Percentiles rank a stretch among this genome's conserved stretches.
Evolutionary conservation across 2,329 filamentous ascomycete genomes (phyloP).

Genomic region (Stagonosporopsis rhizophila): DNA sequence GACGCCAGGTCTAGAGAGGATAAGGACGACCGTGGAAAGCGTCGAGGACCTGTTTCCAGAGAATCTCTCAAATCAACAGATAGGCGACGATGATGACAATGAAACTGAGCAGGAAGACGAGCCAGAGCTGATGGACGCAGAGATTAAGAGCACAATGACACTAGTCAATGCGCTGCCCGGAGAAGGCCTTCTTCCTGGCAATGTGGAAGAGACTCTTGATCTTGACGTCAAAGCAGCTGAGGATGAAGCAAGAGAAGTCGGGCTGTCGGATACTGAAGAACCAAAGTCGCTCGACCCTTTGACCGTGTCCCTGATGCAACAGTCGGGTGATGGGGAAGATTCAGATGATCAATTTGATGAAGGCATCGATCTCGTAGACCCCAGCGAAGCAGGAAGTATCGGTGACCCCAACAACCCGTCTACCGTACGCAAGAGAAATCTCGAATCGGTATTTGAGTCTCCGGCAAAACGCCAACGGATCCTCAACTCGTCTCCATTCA

Average conservation of each 20-base stretch:
- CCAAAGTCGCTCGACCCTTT: conserved; percentile 40
- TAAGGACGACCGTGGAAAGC: conserved; percentile 83
- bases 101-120: neutral
- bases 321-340: conserved; percentile 5
- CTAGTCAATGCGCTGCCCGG: conserved; percentile 9
- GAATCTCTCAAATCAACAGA: conserved; percentile 56
- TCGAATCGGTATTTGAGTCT: conserved; percentile 15
- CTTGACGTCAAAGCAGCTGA: conserved; percentile 15
- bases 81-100: conserved; percentile 2
- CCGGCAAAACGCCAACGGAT: conserved; percentile 26
- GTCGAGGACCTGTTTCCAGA: conserved; percentile 85
- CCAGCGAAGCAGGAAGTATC: conserved; percentile 20
- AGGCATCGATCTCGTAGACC: conserved; percentile 28
- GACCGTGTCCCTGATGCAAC: conserved; percentile 34
- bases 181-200: neutral
- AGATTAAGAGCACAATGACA: conserved; percentile 10
- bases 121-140: neutral
- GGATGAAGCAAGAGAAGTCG: conserved; percentile 32
- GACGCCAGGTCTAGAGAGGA: conserved; percentile 59
- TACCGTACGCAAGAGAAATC: conserved; percentile 30
- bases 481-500: conserved; percentile 16
- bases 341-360: conserved; percentile 27
- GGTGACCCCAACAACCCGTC: conserved; percentile 9
- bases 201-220: conserved; percentile 14
- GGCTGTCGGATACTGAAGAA: conserved; percentile 30